Evolutionary conservation across 2,329 filamentous ascomycete genomes (phyloP), one percentile per base, ranked within the genome.

Genomic region (Helicocarpus griseus): DNA sequence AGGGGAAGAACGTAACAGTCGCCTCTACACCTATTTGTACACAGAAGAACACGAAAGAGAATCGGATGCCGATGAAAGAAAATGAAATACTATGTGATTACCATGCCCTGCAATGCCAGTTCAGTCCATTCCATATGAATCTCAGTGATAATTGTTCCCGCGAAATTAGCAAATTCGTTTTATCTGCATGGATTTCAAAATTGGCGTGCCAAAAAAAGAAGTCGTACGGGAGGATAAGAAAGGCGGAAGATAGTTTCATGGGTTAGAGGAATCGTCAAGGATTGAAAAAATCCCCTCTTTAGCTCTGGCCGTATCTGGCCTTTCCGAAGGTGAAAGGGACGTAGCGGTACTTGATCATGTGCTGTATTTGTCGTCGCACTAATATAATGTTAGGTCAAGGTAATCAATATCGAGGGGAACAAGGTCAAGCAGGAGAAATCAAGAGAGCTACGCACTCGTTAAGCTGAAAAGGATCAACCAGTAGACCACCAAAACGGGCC

Each of bases 341-440:
- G 68, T 95, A 98, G 73, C 91, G 88, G 77, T 97, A 98, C 77
- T 97, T 98, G 80, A 98, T 91, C 93, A 98, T 98, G 75, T 97
- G 93, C 76, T 98, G 93, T 62, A 98, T 98, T 75, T 98, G 93
- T 77, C 93, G 88, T 72, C 93, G 83, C 93, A 98, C 89, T 95
- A 40, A 21, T 48, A 44, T 26, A 57, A 60, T 57, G 9, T 50
- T 43, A 49, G 17, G 17, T 21, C 21, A 29, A 39, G 11, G 21
- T 4, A 28, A 48, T 44, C 31, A 19, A 33, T 36, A 13, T 45
- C 9, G 14, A 17, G 9, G 19, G n/a, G 28, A 50, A 43, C 7
- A 50, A 36, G 24, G 31, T n/a, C 11, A 5, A 46, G 49, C 50
- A 33, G 26, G 33, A 35, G 19, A 51, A 31, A 48, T 29, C 38